Base-by-base conservation (phyloP, 768 basidiomycete genomes). In the Tulasnella sp. region DNA sequence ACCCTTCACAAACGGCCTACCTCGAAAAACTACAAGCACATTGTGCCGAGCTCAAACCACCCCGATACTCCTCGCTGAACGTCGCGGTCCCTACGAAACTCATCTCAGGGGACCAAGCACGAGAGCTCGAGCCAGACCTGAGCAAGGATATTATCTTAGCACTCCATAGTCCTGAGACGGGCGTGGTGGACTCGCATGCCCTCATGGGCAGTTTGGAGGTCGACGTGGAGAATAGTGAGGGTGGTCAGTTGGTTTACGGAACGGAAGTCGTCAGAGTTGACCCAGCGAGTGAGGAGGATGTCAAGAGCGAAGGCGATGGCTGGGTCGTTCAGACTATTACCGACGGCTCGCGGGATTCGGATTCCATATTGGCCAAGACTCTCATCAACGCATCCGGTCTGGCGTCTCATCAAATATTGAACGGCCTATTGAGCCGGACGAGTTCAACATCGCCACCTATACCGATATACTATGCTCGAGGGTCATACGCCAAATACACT, bases 181-280 rank as follows among this genome's bases (percentile, higher is more conserved):
- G 96, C 1, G 94, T 98, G 62, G 71, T 98, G 0, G 86, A 94
- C 70, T 88, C 89, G 0, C 90, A 95, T 73, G 69, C 80, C 3
- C 73, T 94, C 55, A 89, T 97, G 82, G 77, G 82, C 66, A 82
- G 81, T 63, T 73, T 98, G 51, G 92, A 94, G 69, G 80, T 78
- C 66, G 89, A 96, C 55, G 82, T 98, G 55, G 70, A 73, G 17
- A 84, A 90, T 4, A 79, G 83, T 2, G 85, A 83, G 41, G 75
- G 71, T 13, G 85, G 83, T 4, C 78, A 85, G 52, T 73, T 96
- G 9, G 86, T 84, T 1, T 85, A 83, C 65, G 82, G 83, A 3
- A 95, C 93, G 0, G 77, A 77, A 17, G 89, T 89, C 29, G 91
- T 95, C 17, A 81, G 96, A 29, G 77, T 99, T 4, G 96, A 99